Evolutionary conservation across 1,284 basidiomycete species (phyloP).

Genomic region (Agroathelia rolfsii): DNA sequence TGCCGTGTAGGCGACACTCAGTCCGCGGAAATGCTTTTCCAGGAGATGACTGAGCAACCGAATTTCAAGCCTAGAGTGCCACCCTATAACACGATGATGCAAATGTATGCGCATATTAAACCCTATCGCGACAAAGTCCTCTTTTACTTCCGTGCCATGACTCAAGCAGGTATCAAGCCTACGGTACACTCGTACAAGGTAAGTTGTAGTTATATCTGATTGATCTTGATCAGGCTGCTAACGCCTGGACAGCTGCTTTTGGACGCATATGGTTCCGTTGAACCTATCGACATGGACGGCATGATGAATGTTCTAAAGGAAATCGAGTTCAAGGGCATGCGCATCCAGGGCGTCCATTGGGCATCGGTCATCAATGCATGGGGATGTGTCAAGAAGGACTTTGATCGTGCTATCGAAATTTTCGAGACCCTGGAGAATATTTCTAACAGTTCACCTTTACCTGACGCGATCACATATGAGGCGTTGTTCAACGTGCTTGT

Average conservation of each 20-base stretch:
- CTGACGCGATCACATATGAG: constrained; percentile 88
- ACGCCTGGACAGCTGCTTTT: constrained; percentile 59
- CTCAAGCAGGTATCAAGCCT: constrained; percentile 54
- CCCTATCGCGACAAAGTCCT: constrained; percentile 76
- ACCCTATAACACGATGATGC: constrained; percentile 98
- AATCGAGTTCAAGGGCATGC: constrained; percentile 45
- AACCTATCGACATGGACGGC: constrained; percentile 65
- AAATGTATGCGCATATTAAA: constrained; percentile 85
- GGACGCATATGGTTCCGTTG: constrained; percentile 83
- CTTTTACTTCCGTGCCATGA: constrained; percentile 70
- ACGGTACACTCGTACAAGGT: constrained; percentile 91
- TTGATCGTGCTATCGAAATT: constrained; percentile 65
- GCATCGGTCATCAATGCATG: constrained; percentile 87
- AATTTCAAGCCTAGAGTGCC: constrained; percentile 87
- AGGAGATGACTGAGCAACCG: constrained; percentile 69
- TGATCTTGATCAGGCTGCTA: constrained; percentile 12
- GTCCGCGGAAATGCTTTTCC: constrained; percentile 77
- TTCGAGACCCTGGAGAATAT: constrained; percentile 70
- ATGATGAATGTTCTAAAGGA: constrained; percentile 71
- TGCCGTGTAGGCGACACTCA: constrained; percentile 85
- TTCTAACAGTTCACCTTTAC: constrained; percentile 24
- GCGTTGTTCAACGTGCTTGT: constrained; percentile 85
- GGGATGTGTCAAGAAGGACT: constrained; percentile 73
- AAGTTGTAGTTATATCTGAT: constrained; percentile 12
- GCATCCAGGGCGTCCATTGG: constrained; percentile 82